Percentiles rank a stretch among this genome's conserved stretches.
These are phyloP conservation scores for Salix viminalis DNA, from an alignment of 345 rosid genomes.

Conservation along the genomic window DNA sequence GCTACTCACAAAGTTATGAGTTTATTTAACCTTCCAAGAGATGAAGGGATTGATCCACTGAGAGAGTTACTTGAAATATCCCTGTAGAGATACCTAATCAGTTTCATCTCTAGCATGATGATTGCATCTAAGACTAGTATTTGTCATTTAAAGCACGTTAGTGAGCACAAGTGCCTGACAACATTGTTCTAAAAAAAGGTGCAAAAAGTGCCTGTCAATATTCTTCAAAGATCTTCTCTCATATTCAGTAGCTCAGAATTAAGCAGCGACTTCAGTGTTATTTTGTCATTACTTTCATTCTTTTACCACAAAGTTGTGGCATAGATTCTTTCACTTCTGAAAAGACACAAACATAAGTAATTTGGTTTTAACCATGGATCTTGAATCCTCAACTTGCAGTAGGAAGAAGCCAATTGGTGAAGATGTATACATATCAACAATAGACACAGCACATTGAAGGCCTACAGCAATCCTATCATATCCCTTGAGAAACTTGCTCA, in stretches of 20 bases:
- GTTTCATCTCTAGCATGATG: neutral
- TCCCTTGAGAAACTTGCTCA: neutral
- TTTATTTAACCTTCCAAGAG: constrained; percentile 62
- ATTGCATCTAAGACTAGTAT: neutral
- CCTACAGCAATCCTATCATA: neutral
- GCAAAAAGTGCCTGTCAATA: neutral
- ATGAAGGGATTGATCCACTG: constrained; percentile 67
- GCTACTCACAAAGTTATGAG: constrained; percentile 68
- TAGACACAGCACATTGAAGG: neutral
- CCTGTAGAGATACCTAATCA: constrained; percentile 32
- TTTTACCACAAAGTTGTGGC: too few relatives aligned
- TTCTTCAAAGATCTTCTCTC: neutral
- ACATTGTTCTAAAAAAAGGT: neutral
- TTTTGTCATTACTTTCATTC: neutral
- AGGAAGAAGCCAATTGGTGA: neutral
- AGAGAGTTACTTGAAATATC: constrained; percentile 80
- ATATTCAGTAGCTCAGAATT: neutral
- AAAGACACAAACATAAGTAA: neutral
- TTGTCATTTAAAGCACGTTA: neutral
- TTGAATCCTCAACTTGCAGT: neutral
- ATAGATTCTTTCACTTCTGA: neutral
- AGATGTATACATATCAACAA: neutral
- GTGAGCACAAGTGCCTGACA: neutral
- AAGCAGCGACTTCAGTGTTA: neutral
- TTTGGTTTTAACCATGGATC: neutral